phyloP scores from a whole-genome alignment of 2,329 filamentous ascomycete species.

The Cladosporium sp. region DNA sequence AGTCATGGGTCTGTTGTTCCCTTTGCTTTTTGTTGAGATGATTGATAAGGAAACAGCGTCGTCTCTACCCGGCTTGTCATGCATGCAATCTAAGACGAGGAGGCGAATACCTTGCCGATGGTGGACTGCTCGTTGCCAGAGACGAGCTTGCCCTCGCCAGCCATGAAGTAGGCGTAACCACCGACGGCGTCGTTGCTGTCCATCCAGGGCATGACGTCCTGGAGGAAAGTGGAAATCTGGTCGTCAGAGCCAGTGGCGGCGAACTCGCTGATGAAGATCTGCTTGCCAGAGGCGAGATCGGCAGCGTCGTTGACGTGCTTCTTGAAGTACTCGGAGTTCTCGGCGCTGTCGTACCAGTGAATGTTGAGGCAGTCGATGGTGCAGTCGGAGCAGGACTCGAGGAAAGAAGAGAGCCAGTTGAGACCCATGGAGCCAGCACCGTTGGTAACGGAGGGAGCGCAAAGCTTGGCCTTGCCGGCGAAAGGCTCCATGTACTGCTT shows the following conservation, averaged over 20 bases:
- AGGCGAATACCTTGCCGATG: conserved; percentile 33
- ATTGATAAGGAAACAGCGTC: neutral
- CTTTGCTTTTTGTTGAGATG: neutral
- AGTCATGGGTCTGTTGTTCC: conserved; percentile 16
- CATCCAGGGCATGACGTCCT: conserved; percentile 49
- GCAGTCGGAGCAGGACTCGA: conserved; percentile 56
- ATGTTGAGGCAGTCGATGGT: conserved; percentile 60
- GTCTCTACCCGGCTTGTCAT: neutral
- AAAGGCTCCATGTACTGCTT: conserved; percentile 58
- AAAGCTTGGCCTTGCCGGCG: conserved; percentile 54
- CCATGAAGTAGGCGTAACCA: conserved; percentile 43
- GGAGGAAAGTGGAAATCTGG: conserved; percentile 51
- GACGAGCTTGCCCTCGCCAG: conserved; percentile 37
- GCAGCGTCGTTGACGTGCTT: conserved; percentile 51
- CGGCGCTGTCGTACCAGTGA: conserved; percentile 62
- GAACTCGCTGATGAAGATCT: conserved; percentile 68
- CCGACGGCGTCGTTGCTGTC: conserved; percentile 42
- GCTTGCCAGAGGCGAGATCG: conserved; percentile 37
- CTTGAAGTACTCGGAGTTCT: conserved; percentile 55
- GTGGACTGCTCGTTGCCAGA: conserved; percentile 33
- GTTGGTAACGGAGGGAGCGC: conserved; percentile 64
- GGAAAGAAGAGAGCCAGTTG: conserved; percentile 57
- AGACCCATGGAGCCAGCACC: conserved; percentile 55
- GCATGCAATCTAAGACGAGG: conserved; percentile 5
- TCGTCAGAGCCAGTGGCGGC: conserved; percentile 51